Evolutionary conservation across 805 yeast genomes (phyloP).

Genomic region (Candida broadrunensis): DNA sequence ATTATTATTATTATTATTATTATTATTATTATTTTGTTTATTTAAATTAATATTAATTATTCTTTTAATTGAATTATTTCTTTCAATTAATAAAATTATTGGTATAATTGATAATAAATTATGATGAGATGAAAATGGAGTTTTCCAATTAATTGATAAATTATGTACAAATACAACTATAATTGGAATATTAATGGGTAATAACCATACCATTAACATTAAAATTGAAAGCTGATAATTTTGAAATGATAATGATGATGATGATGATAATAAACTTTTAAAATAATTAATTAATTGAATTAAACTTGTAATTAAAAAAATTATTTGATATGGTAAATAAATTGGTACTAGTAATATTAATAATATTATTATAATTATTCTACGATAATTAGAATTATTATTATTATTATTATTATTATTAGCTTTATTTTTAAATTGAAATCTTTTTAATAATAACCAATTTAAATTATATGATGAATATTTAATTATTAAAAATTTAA

Average conservation of each 20-base stretch:
- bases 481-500: not conserved
- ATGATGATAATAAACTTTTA: constrained; percentile 14
- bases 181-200: constrained; percentile 77
- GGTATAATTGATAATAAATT: constrained; percentile 77
- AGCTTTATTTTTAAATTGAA: not conserved
- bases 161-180: constrained; percentile 81
- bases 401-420: not conserved
- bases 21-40: constrained; percentile 6
- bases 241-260: constrained; percentile 21
- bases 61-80: constrained; percentile 47
- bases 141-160: constrained; percentile 70
- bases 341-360: constrained; percentile 42
- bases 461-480: not conserved
- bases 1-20: constrained; percentile 7
- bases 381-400: constrained; percentile 7
- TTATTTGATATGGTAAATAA: constrained; percentile 80
- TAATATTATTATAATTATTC: constrained; percentile 6
- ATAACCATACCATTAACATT: constrained; percentile 69
- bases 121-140: constrained; percentile 86
- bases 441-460: not conserved
- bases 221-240: constrained; percentile 65
- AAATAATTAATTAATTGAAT: constrained; percentile 58
- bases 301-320: constrained; percentile 56
- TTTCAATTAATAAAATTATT: constrained; percentile 56
- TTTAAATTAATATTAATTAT: constrained; percentile 38